Evolutionary conservation across 768 basidiomycete species (phyloP).

Genomic region (Suillus discolor): DNA sequence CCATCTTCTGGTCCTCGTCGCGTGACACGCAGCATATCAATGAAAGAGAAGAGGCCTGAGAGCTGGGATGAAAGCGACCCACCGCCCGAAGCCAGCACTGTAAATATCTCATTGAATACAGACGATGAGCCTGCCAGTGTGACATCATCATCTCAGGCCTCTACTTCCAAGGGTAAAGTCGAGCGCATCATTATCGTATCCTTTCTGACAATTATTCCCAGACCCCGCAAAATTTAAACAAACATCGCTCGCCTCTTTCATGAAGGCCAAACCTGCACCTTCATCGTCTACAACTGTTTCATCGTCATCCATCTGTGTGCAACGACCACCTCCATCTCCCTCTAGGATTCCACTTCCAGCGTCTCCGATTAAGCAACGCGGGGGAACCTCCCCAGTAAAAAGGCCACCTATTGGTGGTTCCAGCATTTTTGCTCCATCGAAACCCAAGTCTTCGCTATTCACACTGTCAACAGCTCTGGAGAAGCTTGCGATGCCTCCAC

Average conservation of each 20-base stretch:
- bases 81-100: background rate
- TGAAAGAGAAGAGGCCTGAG: constrained; percentile 23
- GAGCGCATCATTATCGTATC: background rate
- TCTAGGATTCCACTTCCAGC: constrained; percentile 32
- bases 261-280: constrained; percentile 17
- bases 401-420: background rate
- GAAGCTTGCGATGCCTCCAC: constrained; percentile 67
- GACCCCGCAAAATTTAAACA: constrained; percentile 26
- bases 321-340: constrained; percentile 19
- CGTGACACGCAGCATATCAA: constrained; percentile 30
- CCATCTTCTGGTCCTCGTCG: constrained; percentile 19
- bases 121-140: background rate
- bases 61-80: background rate
- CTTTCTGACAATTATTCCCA: constrained; percentile 3
- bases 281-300: constrained; percentile 13
- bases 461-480: constrained; percentile 70
- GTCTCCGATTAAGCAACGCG: constrained; percentile 20
- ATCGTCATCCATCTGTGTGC: constrained; percentile 13
- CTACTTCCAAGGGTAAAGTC: background rate
- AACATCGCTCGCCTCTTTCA: constrained; percentile 25
- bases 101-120: background rate
- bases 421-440: constrained; percentile 7
- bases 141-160: background rate
- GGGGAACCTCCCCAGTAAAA: constrained; percentile 12
- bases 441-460: constrained; percentile 48